phyloP scores from a whole-genome alignment of 352 stramenopile genomes.

The Globisporangium solare region DNA sequence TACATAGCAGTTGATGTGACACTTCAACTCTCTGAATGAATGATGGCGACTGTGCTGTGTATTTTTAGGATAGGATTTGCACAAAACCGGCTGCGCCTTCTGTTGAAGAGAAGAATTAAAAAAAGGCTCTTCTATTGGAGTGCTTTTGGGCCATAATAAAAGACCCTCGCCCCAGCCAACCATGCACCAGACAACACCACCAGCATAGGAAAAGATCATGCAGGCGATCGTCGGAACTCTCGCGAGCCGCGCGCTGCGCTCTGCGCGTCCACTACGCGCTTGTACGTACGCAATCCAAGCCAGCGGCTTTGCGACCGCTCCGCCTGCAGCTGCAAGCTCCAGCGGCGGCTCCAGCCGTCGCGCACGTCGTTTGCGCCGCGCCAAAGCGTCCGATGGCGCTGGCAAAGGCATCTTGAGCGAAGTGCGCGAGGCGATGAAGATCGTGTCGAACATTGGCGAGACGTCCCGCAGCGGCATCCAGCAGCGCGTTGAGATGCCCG shows the following conservation, averaged over 20 bases:
- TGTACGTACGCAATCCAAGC: slow-evolving; percentile 6
- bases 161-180: neutral
- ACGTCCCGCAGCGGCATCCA: slow-evolving; percentile 60
- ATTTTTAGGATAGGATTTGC: too few relatives aligned
- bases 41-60: too few relatives aligned
- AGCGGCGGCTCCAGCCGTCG: slow-evolving; percentile 26
- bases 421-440: slow-evolving; percentile 28
- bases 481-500: slow-evolving; percentile 71
- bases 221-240: neutral
- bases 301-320: slow-evolving; percentile 2
- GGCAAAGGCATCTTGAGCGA: slow-evolving; percentile 21
- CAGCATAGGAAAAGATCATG: slow-evolving; percentile 1
- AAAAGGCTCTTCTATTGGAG: neutral
- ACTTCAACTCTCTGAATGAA: neutral
- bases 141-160: neutral
- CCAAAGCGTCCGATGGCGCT: slow-evolving; percentile 16
- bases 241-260: slow-evolving; percentile 5
- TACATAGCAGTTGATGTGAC: neutral
- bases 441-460: slow-evolving; percentile 58
- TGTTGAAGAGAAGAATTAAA: too few relatives aligned
- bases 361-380: slow-evolving; percentile 37
- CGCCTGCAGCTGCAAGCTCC: neutral
- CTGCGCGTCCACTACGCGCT: slow-evolving; percentile 1
- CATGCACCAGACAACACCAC: neutral
- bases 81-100: too few relatives aligned